These are phyloP conservation scores for Fusarium succisae DNA, from an alignment of 2,329 filamentous ascomycete species.

Conservation along the genomic window DNA sequence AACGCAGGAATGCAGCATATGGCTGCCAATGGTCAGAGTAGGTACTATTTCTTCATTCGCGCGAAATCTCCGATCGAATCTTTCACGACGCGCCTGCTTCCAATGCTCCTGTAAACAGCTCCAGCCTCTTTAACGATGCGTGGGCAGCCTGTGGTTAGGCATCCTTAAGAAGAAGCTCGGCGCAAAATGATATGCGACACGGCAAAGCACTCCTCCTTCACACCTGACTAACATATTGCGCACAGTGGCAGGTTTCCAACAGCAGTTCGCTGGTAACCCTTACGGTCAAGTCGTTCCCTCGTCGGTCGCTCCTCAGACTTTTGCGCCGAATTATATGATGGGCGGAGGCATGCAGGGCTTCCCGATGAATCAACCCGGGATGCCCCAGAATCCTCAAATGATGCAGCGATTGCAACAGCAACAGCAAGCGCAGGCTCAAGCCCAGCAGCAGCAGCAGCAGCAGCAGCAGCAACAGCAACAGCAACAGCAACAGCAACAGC, in stretches of 20 bases:
- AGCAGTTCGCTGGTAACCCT: constrained; percentile 66
- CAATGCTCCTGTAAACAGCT: not conserved
- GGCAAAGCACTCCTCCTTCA: not conserved
- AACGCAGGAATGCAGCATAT: constrained; percentile 68
- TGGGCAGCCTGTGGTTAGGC: not conserved
- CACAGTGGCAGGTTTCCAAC: constrained; percentile 66
- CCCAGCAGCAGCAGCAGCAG: constrained; percentile 42
- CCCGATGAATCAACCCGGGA: constrained; percentile 62
- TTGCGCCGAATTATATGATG: constrained; percentile 61
- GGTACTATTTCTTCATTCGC: constrained; percentile 49
- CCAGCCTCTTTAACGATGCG: not conserved
- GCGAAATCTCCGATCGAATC: constrained; percentile 9
- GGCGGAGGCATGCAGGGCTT: constrained; percentile 62
- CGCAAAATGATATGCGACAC: constrained; percentile 30
- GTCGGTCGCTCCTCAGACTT: constrained; percentile 62
- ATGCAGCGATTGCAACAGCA: constrained; percentile 39
- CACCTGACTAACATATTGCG: constrained; percentile 17
- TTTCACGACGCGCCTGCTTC: not conserved
- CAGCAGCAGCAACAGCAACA: constrained; percentile 41
- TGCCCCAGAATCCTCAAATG: constrained; percentile 56
- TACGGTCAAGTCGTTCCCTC: constrained; percentile 64
- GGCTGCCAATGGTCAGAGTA: constrained; percentile 68
- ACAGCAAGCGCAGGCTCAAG: constrained; percentile 44
- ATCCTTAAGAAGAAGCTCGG: constrained; percentile 15
- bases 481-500: constrained; percentile 47